phyloP scores from a whole-genome alignment of 495 filamentous ascomycete genomes.

The Articulospora tetracladia region DNA sequence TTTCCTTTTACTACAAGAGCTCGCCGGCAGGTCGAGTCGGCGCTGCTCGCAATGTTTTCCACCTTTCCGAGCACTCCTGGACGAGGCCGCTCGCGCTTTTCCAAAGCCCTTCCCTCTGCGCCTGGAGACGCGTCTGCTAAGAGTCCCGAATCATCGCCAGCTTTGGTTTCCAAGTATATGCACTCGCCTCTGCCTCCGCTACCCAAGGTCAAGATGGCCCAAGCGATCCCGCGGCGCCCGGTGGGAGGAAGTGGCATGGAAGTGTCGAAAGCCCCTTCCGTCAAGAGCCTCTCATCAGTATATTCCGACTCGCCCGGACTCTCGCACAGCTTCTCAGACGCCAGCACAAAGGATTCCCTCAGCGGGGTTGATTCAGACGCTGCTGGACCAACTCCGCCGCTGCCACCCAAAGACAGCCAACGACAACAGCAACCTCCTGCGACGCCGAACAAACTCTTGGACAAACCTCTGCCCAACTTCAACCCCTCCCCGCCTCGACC shows the following conservation, averaged over 20 bases:
- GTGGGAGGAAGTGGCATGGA: constrained; percentile 6
- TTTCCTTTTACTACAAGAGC: neutral
- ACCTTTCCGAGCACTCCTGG: constrained; percentile 14
- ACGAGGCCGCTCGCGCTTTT: constrained; percentile 22
- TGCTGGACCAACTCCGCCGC: constrained; percentile 9
- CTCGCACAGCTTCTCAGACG: constrained; percentile 20
- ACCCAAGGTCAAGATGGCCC: constrained; percentile 5
- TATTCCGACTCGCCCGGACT: constrained; percentile 20
- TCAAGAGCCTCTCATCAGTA: constrained; percentile 16
- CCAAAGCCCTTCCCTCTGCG: constrained; percentile 17
- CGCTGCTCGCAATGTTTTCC: constrained; percentile 8
- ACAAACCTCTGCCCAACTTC: constrained; percentile 11
- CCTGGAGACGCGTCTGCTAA: neutral
- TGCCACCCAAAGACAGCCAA: constrained; percentile 18
- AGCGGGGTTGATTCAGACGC: constrained; percentile 22
- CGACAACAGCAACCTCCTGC: neutral
- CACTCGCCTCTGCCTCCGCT: constrained; percentile 20
- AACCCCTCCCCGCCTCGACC: constrained; percentile 15
- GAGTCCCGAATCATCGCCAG: constrained; percentile 4
- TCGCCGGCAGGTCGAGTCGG: neutral
- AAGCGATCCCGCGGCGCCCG: constrained; percentile 21
- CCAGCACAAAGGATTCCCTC: constrained; percentile 22
- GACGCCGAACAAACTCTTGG: constrained; percentile 9
- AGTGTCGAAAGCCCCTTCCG: constrained; percentile 3
- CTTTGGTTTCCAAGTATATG: neutral